Evolutionary conservation across 2,329 filamentous ascomycete genomes (phyloP), one percentile per base, ranked within the genome.

Genomic region (Metarhizium brunneum): DNA sequence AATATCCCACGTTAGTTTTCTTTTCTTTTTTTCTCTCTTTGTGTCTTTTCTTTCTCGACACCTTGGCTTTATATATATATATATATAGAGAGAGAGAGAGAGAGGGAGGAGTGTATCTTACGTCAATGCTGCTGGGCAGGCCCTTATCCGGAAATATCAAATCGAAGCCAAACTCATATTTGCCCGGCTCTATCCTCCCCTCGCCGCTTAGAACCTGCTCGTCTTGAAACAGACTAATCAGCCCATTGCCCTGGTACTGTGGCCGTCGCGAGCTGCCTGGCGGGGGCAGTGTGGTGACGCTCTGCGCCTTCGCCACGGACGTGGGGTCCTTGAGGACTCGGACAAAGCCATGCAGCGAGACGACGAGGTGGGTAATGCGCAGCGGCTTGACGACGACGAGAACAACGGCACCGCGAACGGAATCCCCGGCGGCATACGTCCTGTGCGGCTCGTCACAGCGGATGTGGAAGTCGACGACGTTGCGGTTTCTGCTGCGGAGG

Each of bases 81-180:
- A 25, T 25, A 25, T 3, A 25, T 3, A 25, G 2, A n/a, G 16
- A 14, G 49, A 20, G 16, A 16, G 36, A 42, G 32, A 6, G 13
- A 30, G 13, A 7, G 16, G 32, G 6, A 20, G 50, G 77, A 25
- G 25, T 4, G 25, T 25, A 25, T 25, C 88, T 67, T 80, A 96
- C 92, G 73, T 95, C 92, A 66, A 99, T 92, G 69, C 92, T 96
- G 71, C 90, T 96, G n/a, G 89, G 89, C 57, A 94, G 72, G 5
- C 80, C 81, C 62, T 83, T 81, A 52, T 80, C 75, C 2, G 87
- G 86, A 61, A 90, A 89, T 56, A 85, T 75, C 59, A 90, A 72
- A 64, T 89, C 83, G 62, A 90, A 90, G 58, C 87, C 84, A 69
- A 94, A 94, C 68, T 91, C 85, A 66, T 90, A 92, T 62, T 82